phyloP scores from a whole-genome alignment of 225 moss, liverwort and hornwort species.

The Pseudisothecium myosuroides region DNA sequence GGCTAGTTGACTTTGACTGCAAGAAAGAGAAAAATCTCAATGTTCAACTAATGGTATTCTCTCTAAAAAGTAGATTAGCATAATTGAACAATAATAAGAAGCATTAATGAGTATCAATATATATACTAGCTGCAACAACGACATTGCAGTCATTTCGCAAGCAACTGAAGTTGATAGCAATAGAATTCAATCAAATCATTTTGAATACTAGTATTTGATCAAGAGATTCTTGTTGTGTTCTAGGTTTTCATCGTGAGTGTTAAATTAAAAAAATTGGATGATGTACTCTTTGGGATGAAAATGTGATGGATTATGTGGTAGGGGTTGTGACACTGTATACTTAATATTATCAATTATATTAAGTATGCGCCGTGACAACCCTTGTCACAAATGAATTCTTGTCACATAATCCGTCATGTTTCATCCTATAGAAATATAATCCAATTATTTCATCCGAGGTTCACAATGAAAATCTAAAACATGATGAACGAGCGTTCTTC shows the following conservation, averaged over 20 bases:
- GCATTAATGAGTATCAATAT: neutral
- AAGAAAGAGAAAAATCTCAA: neutral
- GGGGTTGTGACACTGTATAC: too few relatives aligned
- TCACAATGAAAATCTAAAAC: neutral
- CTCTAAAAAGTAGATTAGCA: neutral
- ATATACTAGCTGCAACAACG: accelerated
- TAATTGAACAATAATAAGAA: neutral
- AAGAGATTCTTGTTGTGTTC: neutral
- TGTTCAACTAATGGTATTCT: neutral
- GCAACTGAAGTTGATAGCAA: neutral
- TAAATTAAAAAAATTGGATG: too few relatives aligned
- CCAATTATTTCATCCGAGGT: neutral
- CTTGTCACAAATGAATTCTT: too few relatives aligned
- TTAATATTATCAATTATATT: too few relatives aligned
- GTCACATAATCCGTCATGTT: accelerated
- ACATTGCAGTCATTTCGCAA: neutral
- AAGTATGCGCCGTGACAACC: accelerated
- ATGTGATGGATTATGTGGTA: too few relatives aligned
- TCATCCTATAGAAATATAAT: neutral
- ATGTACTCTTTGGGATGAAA: too few relatives aligned
- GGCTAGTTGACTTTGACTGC: neutral
- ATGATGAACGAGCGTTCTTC: too few relatives aligned
- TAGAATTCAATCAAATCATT: neutral
- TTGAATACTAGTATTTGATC: too few relatives aligned
- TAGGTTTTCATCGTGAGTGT: too few relatives aligned